Evolutionary conservation across 73 alveolate species (phyloP).

Genomic region (Paramecium bursaria): DNA sequence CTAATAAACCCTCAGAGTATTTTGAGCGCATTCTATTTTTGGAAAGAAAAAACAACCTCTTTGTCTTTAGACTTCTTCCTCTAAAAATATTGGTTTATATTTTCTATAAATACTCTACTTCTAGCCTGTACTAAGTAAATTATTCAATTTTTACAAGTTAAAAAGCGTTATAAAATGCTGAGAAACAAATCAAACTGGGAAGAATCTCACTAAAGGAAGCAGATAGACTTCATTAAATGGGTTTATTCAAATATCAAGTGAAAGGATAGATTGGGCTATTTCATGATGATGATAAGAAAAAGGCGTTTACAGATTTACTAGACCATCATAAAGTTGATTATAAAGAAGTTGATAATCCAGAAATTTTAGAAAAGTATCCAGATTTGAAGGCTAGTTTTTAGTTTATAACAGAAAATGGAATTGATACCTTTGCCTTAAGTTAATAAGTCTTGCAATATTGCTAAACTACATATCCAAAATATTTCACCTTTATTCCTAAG

Average conservation of each 20-base stretch:
- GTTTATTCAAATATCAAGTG: too few relatives aligned
- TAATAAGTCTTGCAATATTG: constrained; percentile 25
- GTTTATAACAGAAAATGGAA: constrained; percentile 15
- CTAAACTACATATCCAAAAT: neutral
- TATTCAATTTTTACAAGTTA: constrained; percentile 21
- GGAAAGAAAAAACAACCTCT: too few relatives aligned
- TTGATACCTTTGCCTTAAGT: neutral
- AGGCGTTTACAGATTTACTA: too few relatives aligned
- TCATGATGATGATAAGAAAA: too few relatives aligned
- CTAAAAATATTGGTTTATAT: neutral
- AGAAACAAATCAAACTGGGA: constrained; percentile 19
- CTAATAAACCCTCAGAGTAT: constrained; percentile 1
- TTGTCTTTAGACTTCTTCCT: neutral
- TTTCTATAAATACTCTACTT: constrained; percentile 11
- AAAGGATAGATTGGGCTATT: too few relatives aligned
- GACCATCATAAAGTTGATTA: too few relatives aligned
- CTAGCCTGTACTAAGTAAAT: neutral
- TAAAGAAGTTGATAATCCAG: too few relatives aligned
- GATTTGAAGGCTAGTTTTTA: too few relatives aligned
- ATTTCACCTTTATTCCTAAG: neutral
- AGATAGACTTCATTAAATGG: neutral
- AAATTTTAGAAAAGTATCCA: too few relatives aligned
- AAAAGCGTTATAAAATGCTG: neutral
- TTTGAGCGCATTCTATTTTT: too few relatives aligned
- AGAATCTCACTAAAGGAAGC: neutral